Evolutionary conservation across 129 eudicot species (phyloP), one percentile per base, ranked within the genome.

Genomic region (Lactuca sativa): DNA sequence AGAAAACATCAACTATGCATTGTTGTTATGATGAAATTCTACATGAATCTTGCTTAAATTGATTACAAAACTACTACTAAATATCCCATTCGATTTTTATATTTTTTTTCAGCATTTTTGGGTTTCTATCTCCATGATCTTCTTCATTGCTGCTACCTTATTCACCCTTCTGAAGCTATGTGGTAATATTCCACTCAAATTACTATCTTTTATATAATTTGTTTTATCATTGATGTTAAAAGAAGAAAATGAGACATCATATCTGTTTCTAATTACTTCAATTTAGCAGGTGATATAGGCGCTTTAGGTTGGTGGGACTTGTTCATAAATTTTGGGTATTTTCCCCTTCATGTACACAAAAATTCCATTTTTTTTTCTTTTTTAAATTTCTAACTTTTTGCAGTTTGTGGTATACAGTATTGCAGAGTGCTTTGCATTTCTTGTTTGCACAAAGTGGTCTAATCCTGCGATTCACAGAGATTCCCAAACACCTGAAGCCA

Each of bases 291-390:
- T 74, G 89, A 92, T 82, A 74, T 87, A 12, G 87, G 79, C 47
- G 89, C 93, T 61, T 83, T 88, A 62, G 93, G 96, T 71, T 92
- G 97, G 97, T 92, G 96, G 97, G 97, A 92, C 77, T 77, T 92
- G 67, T 88, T 92, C 76, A 87, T 88, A 63, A 92, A 84, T 78
- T 92, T 82, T 59, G 96, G 96, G 97, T 92, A 88, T 73, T 56
- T 32, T 31, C 47, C 55, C 52, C 70, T 36, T 59, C 15, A 7
- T 37, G 9, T 62, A 51, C 0, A 41, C 43, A 37, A 53, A 47
- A 59, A 8, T 58, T 43, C 57, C 16, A 33, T 13, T 54, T 33
- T 14, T 34, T 16, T 16, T 60, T 70, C 34, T 55, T 16, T 4
- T 11, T 9, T 47, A 12, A 10, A 3, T 47, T 37, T 56, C 12